These are phyloP conservation scores for Dendrobium officinale DNA, from an alignment of 106 monocot species.

Conservation along the genomic window DNA sequence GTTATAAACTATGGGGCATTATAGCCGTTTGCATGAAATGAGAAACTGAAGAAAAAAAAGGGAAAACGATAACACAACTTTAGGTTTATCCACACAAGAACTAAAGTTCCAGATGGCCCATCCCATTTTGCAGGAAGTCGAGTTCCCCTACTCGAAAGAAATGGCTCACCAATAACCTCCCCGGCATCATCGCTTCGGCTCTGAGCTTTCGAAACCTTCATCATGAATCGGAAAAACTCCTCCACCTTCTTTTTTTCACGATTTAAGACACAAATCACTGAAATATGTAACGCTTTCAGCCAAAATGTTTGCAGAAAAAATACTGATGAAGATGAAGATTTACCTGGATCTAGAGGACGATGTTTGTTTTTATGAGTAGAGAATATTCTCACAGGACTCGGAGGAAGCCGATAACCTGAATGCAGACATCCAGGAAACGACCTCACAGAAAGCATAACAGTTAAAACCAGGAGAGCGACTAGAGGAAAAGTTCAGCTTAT, in stretches of 20 bases:
- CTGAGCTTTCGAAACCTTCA: constrained; percentile 42
- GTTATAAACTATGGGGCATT: background rate
- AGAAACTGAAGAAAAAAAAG: background rate
- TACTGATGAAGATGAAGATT: no score
- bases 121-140: constrained; percentile 89
- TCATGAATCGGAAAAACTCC: constrained; percentile 83
- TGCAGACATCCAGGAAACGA: no score
- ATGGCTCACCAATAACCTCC: constrained; percentile 29
- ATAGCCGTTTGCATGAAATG: background rate
- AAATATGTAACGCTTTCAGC: no score
- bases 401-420: no score
- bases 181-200: background rate
- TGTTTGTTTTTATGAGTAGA: no score
- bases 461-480: no score
- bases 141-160: constrained; percentile 52
- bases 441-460: no score
- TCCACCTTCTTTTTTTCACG: constrained; percentile 38
- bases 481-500: no score
- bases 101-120: constrained; percentile 68
- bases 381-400: no score
- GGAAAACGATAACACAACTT: constrained; percentile 45
- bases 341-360: no score
- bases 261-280: no score
- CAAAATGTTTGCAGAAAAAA: no score
- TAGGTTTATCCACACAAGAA: constrained; percentile 89